Evolutionary conservation across 345 rosid genomes (phyloP).

Genomic region (Eucalyptus pauciflora): DNA sequence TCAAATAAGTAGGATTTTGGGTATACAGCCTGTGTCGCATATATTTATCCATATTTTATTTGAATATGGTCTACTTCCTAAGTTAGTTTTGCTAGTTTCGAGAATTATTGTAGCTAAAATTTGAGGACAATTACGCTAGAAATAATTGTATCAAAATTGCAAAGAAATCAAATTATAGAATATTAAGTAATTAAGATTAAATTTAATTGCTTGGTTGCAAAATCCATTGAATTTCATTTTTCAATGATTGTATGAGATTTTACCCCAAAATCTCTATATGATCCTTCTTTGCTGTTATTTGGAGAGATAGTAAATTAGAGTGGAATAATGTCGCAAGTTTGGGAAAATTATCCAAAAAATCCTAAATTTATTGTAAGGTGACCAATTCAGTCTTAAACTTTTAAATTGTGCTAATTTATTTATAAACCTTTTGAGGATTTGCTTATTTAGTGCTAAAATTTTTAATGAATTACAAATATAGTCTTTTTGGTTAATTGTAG

Average conservation of each 20-base stretch:
- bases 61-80: neutral
- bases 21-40: neutral
- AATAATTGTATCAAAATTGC: neutral
- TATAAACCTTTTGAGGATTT: too few relatives aligned
- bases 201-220: neutral
- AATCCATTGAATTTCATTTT: neutral
- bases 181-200: neutral
- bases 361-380: neutral
- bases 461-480: accelerated
- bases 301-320: neutral
- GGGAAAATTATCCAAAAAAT: too few relatives aligned
- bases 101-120: neutral
- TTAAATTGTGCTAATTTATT: neutral
- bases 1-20: neutral
- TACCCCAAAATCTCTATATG: neutral
- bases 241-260: neutral
- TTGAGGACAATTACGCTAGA: neutral
- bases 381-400: too few relatives aligned
- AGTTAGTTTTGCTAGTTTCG: neutral
- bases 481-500: accelerated
- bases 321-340: neutral
- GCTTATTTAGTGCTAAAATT: neutral
- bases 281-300: neutral
- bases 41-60: neutral
- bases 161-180: neutral